Conservation (phyloP, 2,329 filamentous ascomycete species). For the Colletotrichum godetiae region DNA sequence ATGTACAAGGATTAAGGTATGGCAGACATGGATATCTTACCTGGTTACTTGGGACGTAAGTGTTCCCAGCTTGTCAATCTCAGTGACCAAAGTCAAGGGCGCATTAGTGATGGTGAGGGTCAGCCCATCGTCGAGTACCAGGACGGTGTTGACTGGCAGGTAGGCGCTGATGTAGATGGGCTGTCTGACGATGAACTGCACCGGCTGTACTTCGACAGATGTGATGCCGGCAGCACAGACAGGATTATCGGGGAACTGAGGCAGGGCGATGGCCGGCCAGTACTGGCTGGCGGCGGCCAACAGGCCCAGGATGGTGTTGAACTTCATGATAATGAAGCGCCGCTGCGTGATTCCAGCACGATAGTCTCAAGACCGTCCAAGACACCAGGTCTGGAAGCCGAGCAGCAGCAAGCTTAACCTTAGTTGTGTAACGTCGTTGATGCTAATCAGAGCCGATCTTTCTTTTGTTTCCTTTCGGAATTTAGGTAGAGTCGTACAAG, state of each 20-base stretch:
- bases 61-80: conserved; percentile 32
- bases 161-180: conserved; percentile 35
- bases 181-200: conserved; percentile 28
- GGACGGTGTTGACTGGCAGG: conserved; percentile 24
- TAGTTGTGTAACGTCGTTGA: background rate
- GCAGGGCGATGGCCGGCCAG: conserved; percentile 25
- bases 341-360: conserved; percentile 28
- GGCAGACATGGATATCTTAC: background rate
- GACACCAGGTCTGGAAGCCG: conserved; percentile 32
- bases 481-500: background rate
- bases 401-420: conserved; percentile 13
- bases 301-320: conserved; percentile 2
- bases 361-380: conserved; percentile 22
- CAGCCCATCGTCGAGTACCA: conserved; percentile 30
- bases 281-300: conserved; percentile 23
- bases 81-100: conserved; percentile 26
- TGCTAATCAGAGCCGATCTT: background rate
- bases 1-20: background rate
- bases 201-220: conserved; percentile 33
- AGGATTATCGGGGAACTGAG: conserved; percentile 31
- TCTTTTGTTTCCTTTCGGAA: background rate
- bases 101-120: conserved; percentile 32
- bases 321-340: conserved; percentile 22
- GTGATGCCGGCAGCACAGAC: conserved; percentile 33
- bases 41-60: conserved; percentile 21